Percentiles rank a stretch among this genome's conserved stretches.
Conservation (phyloP, 108 stramenopile genomes). For the Cyclostephanos invisitatus region DNA sequence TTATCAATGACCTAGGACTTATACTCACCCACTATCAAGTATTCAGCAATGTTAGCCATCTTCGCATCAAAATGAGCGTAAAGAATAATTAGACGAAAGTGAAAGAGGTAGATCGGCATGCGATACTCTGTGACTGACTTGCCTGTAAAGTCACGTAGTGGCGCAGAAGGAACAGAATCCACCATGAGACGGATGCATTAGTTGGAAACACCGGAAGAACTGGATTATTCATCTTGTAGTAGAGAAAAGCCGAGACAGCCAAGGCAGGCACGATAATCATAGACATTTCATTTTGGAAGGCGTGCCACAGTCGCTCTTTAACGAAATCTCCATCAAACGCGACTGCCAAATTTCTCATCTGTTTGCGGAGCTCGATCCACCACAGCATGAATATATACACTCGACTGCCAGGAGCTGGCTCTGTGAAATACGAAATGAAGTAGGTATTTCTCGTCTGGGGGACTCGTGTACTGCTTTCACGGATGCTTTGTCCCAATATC, state of each 20-base stretch:
- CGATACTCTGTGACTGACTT: background rate
- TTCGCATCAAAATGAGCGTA: background rate
- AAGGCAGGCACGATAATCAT: constrained; percentile 21
- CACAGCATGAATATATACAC: constrained; percentile 21
- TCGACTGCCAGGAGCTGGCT: constrained; percentile 9
- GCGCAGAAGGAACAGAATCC: constrained; percentile 67
- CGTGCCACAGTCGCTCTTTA: constrained; percentile 10
- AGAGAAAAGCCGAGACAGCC: constrained; percentile 40
- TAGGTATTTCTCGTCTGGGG: background rate
- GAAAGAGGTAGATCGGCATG: background rate
- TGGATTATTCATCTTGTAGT: constrained; percentile 71
- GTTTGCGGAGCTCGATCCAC: constrained; percentile 23
- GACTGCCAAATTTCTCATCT: constrained; percentile 25
- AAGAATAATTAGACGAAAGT: background rate
- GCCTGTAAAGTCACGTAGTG: constrained; percentile 57
- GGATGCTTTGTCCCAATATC: constrained; percentile 22
- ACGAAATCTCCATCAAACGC: constrained; percentile 39
- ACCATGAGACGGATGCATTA: constrained; percentile 63
- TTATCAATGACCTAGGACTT: background rate
- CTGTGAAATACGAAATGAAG: constrained; percentile 2
- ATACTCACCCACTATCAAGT: constrained; percentile 49
- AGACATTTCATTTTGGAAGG: constrained; percentile 22
- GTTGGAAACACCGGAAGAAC: constrained; percentile 58
- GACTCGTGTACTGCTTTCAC: background rate
- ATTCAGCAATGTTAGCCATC: constrained; percentile 57